Conservation (phyloP, 2,329 filamentous ascomycete genomes). For the Talaromyces sp. region DNA sequence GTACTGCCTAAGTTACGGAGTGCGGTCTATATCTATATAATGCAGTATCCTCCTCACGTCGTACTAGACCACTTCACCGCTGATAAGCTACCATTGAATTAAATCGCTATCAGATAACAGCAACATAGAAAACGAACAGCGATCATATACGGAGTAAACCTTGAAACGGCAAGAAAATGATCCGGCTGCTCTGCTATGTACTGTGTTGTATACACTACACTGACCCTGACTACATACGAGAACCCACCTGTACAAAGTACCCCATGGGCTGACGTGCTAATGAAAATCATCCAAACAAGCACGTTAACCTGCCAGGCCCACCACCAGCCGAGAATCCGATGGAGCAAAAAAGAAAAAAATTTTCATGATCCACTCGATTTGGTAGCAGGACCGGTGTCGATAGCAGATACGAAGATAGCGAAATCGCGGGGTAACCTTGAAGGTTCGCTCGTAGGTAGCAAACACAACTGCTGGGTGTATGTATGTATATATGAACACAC, state of each 20-base stretch:
- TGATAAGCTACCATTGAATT: background rate
- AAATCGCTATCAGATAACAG: slow-evolving; percentile 2
- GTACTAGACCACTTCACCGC: background rate
- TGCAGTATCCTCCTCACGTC: background rate
- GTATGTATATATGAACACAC: background rate
- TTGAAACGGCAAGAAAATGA: background rate
- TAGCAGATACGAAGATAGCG: slow-evolving; percentile 4
- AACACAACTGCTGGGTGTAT: background rate
- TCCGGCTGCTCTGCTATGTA: background rate
- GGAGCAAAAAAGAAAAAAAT: background rate
- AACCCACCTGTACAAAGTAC: background rate
- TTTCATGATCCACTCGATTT: background rate
- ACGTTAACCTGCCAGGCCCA: background rate
- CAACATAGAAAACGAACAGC: background rate
- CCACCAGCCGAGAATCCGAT: background rate
- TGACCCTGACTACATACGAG: background rate
- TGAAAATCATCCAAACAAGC: background rate
- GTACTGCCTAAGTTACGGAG: background rate
- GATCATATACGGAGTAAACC: background rate
- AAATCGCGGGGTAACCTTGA: slow-evolving; percentile 3
- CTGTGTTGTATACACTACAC: too few species aligned
- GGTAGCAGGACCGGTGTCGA: background rate
- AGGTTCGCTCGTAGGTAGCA: background rate
- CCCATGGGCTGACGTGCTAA: slow-evolving; percentile 1
- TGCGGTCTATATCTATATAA: background rate